These are phyloP conservation scores for Furcasterigmium sp. DNA, from an alignment of 2,329 filamentous ascomycete species.

Conservation along the genomic window DNA sequence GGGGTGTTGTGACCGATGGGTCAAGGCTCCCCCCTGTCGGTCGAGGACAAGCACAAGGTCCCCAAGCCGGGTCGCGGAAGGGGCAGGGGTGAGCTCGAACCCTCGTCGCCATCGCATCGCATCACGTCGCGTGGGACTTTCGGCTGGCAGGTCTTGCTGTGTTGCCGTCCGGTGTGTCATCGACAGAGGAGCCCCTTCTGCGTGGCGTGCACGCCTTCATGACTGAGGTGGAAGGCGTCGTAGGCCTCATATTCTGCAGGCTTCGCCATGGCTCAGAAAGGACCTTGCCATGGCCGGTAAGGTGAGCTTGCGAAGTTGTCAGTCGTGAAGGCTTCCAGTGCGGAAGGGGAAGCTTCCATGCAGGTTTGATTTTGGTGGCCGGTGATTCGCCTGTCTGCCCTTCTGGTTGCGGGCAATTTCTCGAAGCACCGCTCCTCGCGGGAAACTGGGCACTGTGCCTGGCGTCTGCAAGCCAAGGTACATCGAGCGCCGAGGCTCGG, in stretches of 20 bases:
- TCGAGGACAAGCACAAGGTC: neutral
- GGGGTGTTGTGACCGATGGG: neutral
- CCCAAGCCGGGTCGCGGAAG: neutral
- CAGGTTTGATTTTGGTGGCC: neutral
- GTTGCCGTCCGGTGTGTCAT: no score
- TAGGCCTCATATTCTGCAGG: no score
- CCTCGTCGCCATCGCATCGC: neutral
- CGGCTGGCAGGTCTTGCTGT: no score
- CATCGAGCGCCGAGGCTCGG: neutral
- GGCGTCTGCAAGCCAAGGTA: neutral
- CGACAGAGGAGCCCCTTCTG: no score
- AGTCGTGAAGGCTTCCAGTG: no score
- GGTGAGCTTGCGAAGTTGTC: no score
- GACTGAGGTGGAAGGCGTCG: no score
- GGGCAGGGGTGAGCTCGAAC: neutral
- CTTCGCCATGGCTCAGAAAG: no score
- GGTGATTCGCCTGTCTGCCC: neutral
- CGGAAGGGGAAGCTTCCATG: neutral
- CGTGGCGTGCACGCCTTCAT: no score
- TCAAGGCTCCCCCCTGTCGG: neutral
- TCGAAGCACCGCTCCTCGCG: constrained; percentile 85
- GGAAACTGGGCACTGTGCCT: constrained; percentile 43
- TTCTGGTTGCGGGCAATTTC: constrained; percentile 1
- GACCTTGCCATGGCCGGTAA: no score
- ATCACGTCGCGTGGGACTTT: neutral